Conservation (phyloP, 2,329 filamentous ascomycete species). For the Xylariaceae sp. region DNA sequence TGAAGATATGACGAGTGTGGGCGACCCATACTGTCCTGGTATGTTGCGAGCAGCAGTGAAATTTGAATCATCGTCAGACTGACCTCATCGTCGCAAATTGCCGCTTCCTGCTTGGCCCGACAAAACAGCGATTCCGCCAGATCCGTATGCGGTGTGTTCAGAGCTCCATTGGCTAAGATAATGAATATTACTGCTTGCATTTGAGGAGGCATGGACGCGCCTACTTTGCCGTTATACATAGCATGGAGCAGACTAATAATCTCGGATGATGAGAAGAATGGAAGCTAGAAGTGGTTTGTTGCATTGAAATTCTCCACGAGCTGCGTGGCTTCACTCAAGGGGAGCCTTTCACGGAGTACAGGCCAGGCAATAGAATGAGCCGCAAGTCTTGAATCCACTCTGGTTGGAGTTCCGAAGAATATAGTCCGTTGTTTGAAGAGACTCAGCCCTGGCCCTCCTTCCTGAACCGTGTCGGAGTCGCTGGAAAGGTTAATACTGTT, state of each 20-base stretch:
- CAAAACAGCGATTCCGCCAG: slow-evolving; percentile 14
- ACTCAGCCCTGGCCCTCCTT: slow-evolving; percentile 15
- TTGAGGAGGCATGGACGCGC: background rate
- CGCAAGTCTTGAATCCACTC: slow-evolving; percentile 4
- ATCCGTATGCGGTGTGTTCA: slow-evolving; percentile 9
- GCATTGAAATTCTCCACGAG: slow-evolving; percentile 10
- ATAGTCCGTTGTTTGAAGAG: slow-evolving; percentile 15
- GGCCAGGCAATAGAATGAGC: background rate
- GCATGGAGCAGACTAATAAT: slow-evolving; percentile 5
- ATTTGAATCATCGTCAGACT: slow-evolving; percentile 20
- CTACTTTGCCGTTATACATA: slow-evolving; percentile 3
- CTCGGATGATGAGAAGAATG: slow-evolving; percentile 10
- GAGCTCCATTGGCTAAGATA: slow-evolving; percentile 10
- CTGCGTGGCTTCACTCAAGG: slow-evolving; percentile 5
- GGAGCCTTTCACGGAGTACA: slow-evolving; percentile 9
- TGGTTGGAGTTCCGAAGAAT: slow-evolving; percentile 18
- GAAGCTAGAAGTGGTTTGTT: slow-evolving; percentile 11
- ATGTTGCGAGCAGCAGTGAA: slow-evolving; percentile 14
- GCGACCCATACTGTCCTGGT: slow-evolving; percentile 16
- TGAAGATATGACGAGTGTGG: slow-evolving; percentile 19
- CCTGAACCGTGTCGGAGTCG: slow-evolving; percentile 9
- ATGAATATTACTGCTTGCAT: slow-evolving; percentile 5
- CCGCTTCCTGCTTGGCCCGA: slow-evolving; percentile 13
- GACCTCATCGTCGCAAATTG: slow-evolving; percentile 10
- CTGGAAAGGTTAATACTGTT: background rate